phyloP scores from a whole-genome alignment of 108 stramenopile genomes.

The Cyclotella cryptica region DNA sequence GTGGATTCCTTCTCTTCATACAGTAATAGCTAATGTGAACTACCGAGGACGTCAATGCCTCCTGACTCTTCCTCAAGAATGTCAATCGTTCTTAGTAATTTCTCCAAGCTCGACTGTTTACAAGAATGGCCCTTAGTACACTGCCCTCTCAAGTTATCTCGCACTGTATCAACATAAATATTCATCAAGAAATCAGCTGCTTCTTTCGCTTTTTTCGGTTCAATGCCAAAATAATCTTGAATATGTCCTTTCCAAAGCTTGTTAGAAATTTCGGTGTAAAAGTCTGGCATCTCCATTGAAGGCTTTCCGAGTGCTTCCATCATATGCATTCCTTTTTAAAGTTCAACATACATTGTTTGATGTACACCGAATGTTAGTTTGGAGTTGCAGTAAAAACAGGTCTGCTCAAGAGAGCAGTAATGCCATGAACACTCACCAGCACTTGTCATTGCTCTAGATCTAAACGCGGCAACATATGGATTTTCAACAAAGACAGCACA shows the following conservation, averaged over 20 bases:
- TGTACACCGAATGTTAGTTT: too few species aligned
- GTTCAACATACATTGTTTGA: too few species aligned
- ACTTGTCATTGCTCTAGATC: conserved; percentile 79
- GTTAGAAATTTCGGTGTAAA: background rate
- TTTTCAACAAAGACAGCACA: conserved; percentile 55
- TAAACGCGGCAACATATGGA: conserved; percentile 65
- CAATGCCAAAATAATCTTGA: conserved; percentile 42
- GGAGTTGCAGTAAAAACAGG: too few species aligned
- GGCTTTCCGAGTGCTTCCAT: conserved; percentile 47
- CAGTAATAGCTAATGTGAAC: too few species aligned
- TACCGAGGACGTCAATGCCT: conserved; percentile 9
- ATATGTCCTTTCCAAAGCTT: conserved; percentile 39
- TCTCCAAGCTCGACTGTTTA: conserved; percentile 48
- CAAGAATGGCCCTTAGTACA: conserved; percentile 54
- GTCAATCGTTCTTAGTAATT: conserved; percentile 47
- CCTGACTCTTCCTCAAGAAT: conserved; percentile 41
- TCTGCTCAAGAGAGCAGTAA: background rate
- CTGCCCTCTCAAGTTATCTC: conserved; percentile 55
- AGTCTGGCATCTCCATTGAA: conserved; percentile 4
- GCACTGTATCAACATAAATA: conserved; percentile 44
- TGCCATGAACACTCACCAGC: conserved; percentile 38
- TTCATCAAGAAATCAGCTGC: conserved; percentile 42
- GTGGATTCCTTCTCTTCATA: too few species aligned
- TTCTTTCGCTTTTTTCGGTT: conserved; percentile 33
- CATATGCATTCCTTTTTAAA: conserved; percentile 63